phyloP scores from a whole-genome alignment of 345 rosid species.

The Eutrema japonicum region DNA sequence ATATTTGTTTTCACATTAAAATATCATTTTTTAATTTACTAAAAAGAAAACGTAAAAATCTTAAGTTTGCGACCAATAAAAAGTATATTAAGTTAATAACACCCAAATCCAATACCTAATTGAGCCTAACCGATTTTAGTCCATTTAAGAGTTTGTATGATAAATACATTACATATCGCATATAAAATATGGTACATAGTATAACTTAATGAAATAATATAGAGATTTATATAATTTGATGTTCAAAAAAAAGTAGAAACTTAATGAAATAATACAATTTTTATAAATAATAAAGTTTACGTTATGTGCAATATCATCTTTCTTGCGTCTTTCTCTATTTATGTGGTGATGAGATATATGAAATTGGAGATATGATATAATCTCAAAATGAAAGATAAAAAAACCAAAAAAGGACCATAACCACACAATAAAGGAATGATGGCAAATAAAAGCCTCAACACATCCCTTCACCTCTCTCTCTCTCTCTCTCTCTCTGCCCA shows the following conservation, averaged over 20 bases:
- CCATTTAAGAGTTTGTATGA: not conserved
- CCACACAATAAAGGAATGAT: conserved; percentile 46
- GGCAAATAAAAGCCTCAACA: not conserved
- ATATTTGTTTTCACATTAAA: not conserved
- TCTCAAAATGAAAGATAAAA: not conserved
- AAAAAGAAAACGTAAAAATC: too few relatives aligned
- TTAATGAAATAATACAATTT: not conserved
- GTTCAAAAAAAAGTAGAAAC: too few relatives aligned
- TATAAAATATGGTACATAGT: too few relatives aligned
- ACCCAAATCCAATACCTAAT: not conserved
- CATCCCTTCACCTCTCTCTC: conserved; percentile 12
- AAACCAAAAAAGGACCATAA: not conserved
- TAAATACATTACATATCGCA: too few relatives aligned
- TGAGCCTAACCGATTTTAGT: not conserved
- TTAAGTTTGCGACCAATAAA: too few relatives aligned
- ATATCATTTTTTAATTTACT: too few relatives aligned
- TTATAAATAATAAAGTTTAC: not conserved
- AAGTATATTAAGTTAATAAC: too few relatives aligned
- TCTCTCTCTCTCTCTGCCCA: conserved; percentile 32
- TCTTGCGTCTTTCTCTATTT: too few relatives aligned
- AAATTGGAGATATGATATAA: conserved; percentile 16
- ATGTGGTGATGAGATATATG: not conserved
- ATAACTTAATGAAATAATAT: too few relatives aligned
- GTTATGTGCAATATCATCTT: not conserved
- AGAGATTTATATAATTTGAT: too few relatives aligned